Evolutionary conservation across 1,139 yeast species (phyloP), one percentile per base, ranked within the genome.

Genomic region (Blastobotrys elegans): DNA sequence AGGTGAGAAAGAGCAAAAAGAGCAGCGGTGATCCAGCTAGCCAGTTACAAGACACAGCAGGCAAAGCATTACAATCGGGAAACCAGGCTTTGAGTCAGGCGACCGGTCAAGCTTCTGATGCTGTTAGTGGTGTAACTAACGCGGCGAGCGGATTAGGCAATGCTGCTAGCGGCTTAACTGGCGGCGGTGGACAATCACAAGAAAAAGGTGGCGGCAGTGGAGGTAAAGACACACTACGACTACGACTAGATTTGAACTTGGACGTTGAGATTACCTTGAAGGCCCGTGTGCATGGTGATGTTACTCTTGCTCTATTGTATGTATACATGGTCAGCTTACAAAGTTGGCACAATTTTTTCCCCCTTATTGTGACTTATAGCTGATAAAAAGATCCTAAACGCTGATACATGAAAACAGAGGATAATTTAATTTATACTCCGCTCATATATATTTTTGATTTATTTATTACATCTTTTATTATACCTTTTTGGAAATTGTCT

Each of bases 251-350:
- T 21, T 36, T 43, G 14, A 43, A 43, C 24, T 20, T 43, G 27
- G 47, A 43, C 27, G 47, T 41, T 16, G 47, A 43, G 29, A 14
- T 43, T 16, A 35, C 38, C 18, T 36, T 43, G 16, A 43, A 43
- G 36, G 47, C 47, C 5, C 34, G 40, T 16, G 33, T 43, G 16
- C 26, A 34, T 14, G 47, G 47, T 24, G 47, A 43, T 29, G 44
- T 43, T 17, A 43, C 47, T 17, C 36, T 43, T 6, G 40, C 47
- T 2, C 30, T 43, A 16, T 36, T 43, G 43, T 43, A n/a, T n/a
- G n/a, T n/a, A n/a, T n/a, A n/a, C n/a, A n/a, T n/a, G n/a, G n/a
- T n/a, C n/a, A n/a, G n/a, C n/a, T n/a, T n/a, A n/a, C 8, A 8
- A 27, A 27, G 13, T 13, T 27, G 30, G 30, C 30, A 27, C 8